Percentiles rank a stretch among this genome's conserved stretches.
These are phyloP conservation scores for Rhododendron mucronatum DNA, from an alignment of 148 eudicot species.

Conservation along the genomic window DNA sequence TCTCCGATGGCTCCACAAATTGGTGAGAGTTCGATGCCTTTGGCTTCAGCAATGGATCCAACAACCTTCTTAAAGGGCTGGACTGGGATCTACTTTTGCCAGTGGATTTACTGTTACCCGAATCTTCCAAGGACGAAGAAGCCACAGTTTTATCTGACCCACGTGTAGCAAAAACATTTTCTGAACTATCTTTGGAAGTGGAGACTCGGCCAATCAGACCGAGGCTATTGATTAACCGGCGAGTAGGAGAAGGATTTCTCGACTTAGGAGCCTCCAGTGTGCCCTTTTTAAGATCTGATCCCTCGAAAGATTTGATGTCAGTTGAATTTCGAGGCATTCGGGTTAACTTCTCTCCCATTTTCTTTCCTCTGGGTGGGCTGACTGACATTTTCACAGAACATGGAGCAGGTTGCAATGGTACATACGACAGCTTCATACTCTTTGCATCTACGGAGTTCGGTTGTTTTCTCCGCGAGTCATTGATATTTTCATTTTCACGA, in stretches of 20 bases:
- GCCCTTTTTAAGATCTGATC: conserved; percentile 25
- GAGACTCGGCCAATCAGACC: conserved; percentile 43
- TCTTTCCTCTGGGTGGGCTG: conserved; percentile 37
- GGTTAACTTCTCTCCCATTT: conserved; percentile 27
- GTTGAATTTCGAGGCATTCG: conserved; percentile 22
- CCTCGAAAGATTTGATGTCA: conserved; percentile 24
- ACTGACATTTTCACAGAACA: conserved; percentile 25
- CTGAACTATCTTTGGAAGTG: conserved; percentile 43
- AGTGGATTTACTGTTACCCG: conserved; percentile 27
- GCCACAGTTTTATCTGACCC: conserved; percentile 23
- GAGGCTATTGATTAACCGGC: conserved; percentile 50
- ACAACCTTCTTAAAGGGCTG: conserved; percentile 84
- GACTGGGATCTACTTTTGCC: conserved; percentile 40
- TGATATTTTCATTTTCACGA: conserved; percentile 13
- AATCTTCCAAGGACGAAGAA: conserved; percentile 21
- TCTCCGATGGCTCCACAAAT: conserved; percentile 29
- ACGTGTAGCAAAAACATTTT: conserved; percentile 25
- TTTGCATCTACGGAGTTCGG: conserved; percentile 19
- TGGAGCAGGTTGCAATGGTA: conserved; percentile 15
- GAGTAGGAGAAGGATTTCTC: conserved; percentile 63
- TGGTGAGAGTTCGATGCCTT: conserved; percentile 29
- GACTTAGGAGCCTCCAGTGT: conserved; percentile 25
- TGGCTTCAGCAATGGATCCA: conserved; percentile 72
- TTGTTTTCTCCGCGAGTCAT: conserved; percentile 15
- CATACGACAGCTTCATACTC: conserved; percentile 18